phyloP scores from a whole-genome alignment of 352 stramenopile genomes.

The Lagenidium giganteum region DNA sequence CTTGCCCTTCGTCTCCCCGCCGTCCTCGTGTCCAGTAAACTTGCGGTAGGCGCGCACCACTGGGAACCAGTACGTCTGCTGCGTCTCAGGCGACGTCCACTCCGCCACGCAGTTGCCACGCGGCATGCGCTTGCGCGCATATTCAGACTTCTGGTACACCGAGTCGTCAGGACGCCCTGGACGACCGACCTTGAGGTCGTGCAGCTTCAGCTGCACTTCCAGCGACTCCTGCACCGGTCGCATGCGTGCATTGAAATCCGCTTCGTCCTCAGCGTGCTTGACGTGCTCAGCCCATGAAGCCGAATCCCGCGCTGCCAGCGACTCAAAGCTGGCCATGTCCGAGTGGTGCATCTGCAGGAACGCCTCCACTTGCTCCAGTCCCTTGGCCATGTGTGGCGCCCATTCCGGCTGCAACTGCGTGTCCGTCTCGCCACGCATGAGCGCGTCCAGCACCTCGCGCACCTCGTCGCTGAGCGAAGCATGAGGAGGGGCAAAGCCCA shows the following conservation, averaged over 20 bases:
- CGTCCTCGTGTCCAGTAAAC: conserved; percentile 80
- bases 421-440: conserved; percentile 15
- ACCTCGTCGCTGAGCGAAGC: conserved; percentile 31
- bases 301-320: conserved; percentile 28
- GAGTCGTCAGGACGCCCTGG: conserved; percentile 62
- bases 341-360: conserved; percentile 37
- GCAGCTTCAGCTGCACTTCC: conserved; percentile 19
- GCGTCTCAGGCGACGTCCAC: conserved; percentile 16
- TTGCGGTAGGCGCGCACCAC: conserved; percentile 73
- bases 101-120: conserved; percentile 71
- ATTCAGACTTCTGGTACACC: conserved; percentile 61
- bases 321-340: conserved; percentile 24
- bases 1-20: conserved; percentile 34
- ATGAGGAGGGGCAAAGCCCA: conserved; percentile 39
- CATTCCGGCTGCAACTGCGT: conserved; percentile 13
- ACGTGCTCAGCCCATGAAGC: conserved; percentile 43
- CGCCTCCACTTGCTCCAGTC: conserved; percentile 42
- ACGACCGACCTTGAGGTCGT: conserved; percentile 64
- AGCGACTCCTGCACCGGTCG: conserved; percentile 34
- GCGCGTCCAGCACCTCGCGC: conserved; percentile 21
- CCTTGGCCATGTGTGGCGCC: conserved; percentile 39
- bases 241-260: conserved; percentile 35
- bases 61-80: conserved; percentile 30
- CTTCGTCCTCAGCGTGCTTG: conserved; percentile 14
- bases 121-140: conserved; percentile 61